Conservation (phyloP, 2,329 filamentous ascomycete species). For the Emmonsiellopsis sp. region DNA sequence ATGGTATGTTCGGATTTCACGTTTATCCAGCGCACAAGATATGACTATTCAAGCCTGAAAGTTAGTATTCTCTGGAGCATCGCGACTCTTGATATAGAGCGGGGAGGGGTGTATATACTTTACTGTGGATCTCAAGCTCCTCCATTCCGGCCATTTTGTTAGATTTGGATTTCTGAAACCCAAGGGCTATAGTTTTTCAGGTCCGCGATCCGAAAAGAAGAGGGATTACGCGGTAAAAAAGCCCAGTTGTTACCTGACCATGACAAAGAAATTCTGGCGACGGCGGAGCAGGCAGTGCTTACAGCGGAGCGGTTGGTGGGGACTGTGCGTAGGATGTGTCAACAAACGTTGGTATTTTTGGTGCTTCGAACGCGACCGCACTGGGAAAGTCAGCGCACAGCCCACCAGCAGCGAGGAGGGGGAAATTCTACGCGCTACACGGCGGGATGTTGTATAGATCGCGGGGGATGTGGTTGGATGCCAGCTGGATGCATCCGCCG, state of each 20-base stretch:
- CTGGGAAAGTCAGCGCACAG: background rate
- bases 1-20: slow-evolving; percentile 85
- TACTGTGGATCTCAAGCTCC: slow-evolving; percentile 94
- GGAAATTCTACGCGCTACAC: background rate
- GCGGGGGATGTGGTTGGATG: background rate
- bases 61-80: too few species aligned
- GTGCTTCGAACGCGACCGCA: background rate
- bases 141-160: slow-evolving; percentile 79
- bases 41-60: slow-evolving; percentile 55
- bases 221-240: background rate
- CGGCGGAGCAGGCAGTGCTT: background rate
- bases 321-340: background rate
- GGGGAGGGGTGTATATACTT: slow-evolving; percentile 48
- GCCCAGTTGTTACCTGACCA: background rate
- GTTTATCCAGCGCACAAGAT: slow-evolving; percentile 94
- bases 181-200: background rate
- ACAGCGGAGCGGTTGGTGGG: background rate
- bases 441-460: background rate
- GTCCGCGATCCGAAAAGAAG: background rate
- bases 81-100: background rate
- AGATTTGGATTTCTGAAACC: background rate
- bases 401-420: background rate
- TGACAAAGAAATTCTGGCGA: background rate
- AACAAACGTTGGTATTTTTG: background rate
- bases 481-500: background rate